Evolutionary conservation across 176 grass and related monocot genomes (phyloP).

Genomic region (Juncus inflexus): DNA sequence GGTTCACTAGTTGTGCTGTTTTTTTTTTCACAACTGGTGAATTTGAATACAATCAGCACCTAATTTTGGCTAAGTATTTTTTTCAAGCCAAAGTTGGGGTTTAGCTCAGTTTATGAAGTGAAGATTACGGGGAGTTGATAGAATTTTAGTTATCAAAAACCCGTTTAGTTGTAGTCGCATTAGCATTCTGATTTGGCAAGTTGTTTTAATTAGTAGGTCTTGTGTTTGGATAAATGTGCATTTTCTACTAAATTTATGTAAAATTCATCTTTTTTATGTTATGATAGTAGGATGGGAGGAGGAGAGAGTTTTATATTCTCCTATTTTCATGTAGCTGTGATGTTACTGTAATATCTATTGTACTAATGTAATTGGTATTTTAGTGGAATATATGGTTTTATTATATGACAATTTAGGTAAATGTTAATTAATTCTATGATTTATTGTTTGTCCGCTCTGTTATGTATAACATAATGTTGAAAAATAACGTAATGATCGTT

Average conservation of each 20-base stretch:
- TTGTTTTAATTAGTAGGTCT: slow-evolving; percentile 4
- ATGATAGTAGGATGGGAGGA: slow-evolving; percentile 18
- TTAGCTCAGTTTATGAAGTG: slow-evolving; percentile 2
- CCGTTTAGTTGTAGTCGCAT: slow-evolving; percentile 17
- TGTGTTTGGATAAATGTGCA: slow-evolving; percentile 13
- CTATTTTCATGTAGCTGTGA: slow-evolving; percentile 15
- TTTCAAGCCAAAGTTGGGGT: slow-evolving; percentile 18
- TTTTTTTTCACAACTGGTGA: slow-evolving; percentile 21
- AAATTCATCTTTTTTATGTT: neutral
- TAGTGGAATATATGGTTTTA: neutral
- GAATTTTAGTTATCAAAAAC: slow-evolving; percentile 23
- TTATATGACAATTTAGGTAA: neutral
- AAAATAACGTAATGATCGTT: too few species aligned
- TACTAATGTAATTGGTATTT: slow-evolving; percentile 11
- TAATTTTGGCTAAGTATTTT: slow-evolving; percentile 21
- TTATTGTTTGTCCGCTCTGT: too few species aligned
- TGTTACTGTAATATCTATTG: slow-evolving; percentile 14
- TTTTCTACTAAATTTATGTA: neutral
- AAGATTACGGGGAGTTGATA: slow-evolving; percentile 11
- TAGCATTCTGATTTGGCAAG: slow-evolving; percentile 11
- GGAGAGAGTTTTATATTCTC: slow-evolving; percentile 33
- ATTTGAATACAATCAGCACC: slow-evolving; percentile 11
- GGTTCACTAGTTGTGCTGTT: slow-evolving; percentile 11
- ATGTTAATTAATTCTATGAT: too few species aligned
- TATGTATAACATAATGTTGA: too few species aligned